Conservation (phyloP, 768 basidiomycete species). For the Strobilomyces dryophilus region DNA sequence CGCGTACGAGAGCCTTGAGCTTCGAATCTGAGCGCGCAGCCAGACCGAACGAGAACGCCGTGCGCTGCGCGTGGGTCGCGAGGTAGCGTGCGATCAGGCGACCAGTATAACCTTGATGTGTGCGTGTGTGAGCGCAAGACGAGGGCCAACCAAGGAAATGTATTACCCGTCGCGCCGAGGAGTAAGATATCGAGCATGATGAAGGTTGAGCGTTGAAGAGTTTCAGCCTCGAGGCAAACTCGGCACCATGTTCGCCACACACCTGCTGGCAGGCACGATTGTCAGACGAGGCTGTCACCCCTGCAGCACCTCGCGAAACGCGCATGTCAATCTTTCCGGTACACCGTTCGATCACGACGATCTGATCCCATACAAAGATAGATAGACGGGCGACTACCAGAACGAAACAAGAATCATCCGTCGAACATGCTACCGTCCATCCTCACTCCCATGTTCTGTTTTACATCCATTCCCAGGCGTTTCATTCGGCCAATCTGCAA, state of each 20-base stretch:
- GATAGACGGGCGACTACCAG: not conserved
- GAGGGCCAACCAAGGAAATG: not conserved
- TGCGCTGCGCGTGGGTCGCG: constrained; percentile 52
- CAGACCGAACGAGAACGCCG: constrained; percentile 60
- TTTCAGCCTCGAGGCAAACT: not conserved
- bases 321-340: constrained; percentile 6
- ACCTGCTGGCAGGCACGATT: constrained; percentile 1
- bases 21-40: constrained; percentile 67
- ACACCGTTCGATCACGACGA: not conserved
- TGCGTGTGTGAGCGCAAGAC: constrained; percentile 10
- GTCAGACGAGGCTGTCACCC: not conserved
- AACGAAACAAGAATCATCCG: constrained; percentile 17
- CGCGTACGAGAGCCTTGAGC: constrained; percentile 48
- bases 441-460: constrained; percentile 78
- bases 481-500: constrained; percentile 77
- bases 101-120: constrained; percentile 58
- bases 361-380: not conserved
- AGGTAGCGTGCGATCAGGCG: constrained; percentile 67
- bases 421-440: constrained; percentile 76
- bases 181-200: constrained; percentile 57
- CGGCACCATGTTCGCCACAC: constrained; percentile 2
- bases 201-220: constrained; percentile 5
- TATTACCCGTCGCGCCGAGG: constrained; percentile 61
- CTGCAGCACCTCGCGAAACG: constrained; percentile 10
- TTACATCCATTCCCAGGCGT: constrained; percentile 82